phyloP scores from a whole-genome alignment of 1,284 basidiomycete genomes.

The Wolfiporia cocos region DNA sequence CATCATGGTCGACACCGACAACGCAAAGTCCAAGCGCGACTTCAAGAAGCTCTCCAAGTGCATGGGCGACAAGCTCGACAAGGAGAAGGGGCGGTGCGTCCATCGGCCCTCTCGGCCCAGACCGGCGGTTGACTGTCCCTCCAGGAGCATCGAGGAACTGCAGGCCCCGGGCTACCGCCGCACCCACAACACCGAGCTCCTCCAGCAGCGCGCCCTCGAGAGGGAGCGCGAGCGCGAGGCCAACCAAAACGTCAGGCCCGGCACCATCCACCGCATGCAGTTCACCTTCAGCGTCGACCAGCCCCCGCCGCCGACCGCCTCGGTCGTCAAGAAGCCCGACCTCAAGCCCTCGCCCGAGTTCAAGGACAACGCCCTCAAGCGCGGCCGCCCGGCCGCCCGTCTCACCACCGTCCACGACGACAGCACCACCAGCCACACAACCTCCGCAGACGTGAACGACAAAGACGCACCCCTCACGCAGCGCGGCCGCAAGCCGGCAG shows the following conservation, averaged over 20 bases:
- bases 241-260: conserved; percentile 52
- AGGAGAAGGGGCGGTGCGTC: conserved; percentile 73
- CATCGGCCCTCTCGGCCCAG: conserved; percentile 2
- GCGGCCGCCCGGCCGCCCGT: conserved; percentile 33
- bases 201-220: conserved; percentile 71
- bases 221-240: conserved; percentile 74
- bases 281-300: conserved; percentile 80
- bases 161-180: conserved; percentile 73
- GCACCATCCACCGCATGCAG: conserved; percentile 77
- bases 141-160: conserved; percentile 73
- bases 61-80: conserved; percentile 84
- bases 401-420: conserved; percentile 24
- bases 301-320: conserved; percentile 41
- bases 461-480: conserved; percentile 34
- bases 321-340: conserved; percentile 55
- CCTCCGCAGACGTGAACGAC: conserved; percentile 12
- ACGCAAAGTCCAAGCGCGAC: conserved; percentile 78
- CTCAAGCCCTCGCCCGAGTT: conserved; percentile 63
- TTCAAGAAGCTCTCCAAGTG: conserved; percentile 79
- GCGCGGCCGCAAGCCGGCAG: conserved; percentile 31
- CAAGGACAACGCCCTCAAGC: conserved; percentile 40
- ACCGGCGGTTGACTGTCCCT: conserved; percentile 6
- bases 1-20: conserved; percentile 82
- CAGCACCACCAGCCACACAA: not conserved
- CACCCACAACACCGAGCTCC: conserved; percentile 67